Evolutionary conservation across 2,329 filamentous ascomycete species (phyloP), one percentile per base, ranked within the genome.

Genomic region (Ophiostoma novo-ulmi): DNA sequence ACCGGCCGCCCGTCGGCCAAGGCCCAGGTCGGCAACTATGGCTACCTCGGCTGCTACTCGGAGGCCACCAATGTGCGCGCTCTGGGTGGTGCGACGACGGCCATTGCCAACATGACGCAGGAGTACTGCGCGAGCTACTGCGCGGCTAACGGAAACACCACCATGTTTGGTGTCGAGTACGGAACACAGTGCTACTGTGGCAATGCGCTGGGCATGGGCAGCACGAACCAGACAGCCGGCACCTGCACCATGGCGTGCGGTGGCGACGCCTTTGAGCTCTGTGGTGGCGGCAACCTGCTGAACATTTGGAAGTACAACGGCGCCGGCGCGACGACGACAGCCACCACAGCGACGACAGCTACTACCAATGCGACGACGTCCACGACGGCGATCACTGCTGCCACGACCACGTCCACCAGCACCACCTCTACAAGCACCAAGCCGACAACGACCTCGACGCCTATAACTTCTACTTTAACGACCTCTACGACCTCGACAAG

Each of bases 161-260:
- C 73, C 2, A 81, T 83, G 71, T 84, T 84, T 5, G 85, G 85
- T 6, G 78, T 85, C 0, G 83, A 87, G 75, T 83, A 82, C 72
- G 79, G 78, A 8, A 76, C 77, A 26, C 82, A 87, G 74, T 87
- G 85, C 75, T 87, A 82, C 79, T 88, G 84, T 73, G 82, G 80
- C 44, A 73, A 74, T 71, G 5, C 31, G 5, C 65, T 75, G 11
- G 68, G 26, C 36, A 35, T 26, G 1, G 72, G 72, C 36, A 71
- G 65, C 67, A 67, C 58, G 10, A 13, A n/a, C 11, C 58, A 70
- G 20, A 36, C 67, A 35, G 70, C 69, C 14, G 69, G 41, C 14
- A 6, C 68, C 7, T 75, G 74, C 68, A 69, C 48, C 17, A 70
- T 73, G 65, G 65, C 70, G 5, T 75, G 74, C 69, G 71, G 68